Evolutionary conservation across 192 early-diverging fungal species (phyloP).

Genomic region (Chytriomyces hyalinus): DNA sequence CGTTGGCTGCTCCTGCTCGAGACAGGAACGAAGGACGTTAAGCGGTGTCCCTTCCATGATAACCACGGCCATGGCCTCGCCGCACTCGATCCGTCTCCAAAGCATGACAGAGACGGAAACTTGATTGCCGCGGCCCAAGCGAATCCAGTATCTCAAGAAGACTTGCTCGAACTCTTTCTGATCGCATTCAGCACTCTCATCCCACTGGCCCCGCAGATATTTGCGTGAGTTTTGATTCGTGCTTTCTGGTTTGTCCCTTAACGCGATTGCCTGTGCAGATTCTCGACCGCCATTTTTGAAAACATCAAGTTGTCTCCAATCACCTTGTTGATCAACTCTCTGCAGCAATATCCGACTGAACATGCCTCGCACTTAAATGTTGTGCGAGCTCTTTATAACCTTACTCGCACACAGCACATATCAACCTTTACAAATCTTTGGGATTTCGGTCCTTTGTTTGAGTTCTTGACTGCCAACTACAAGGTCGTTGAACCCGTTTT

Average conservation of each 20-base stretch:
- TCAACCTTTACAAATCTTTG: conserved; percentile 11
- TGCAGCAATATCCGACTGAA: background rate
- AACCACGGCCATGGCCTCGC: background rate
- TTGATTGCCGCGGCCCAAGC: background rate
- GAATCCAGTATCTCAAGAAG: conserved; percentile 14
- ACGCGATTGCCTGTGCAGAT: conserved; percentile 8
- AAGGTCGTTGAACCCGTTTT: conserved; percentile 8
- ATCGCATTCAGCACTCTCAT: conserved; percentile 9
- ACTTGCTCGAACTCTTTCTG: conserved; percentile 23
- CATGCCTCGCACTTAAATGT: background rate
- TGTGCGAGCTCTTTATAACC: conserved; percentile 4
- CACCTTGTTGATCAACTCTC: background rate
- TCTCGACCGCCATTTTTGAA: conserved; percentile 16
- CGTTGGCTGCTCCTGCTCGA: conserved; percentile 60
- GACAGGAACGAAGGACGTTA: background rate
- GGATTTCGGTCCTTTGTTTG: conserved; percentile 41
- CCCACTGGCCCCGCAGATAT: conserved; percentile 16
- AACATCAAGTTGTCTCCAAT: conserved; percentile 11
- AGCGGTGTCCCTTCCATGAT: background rate
- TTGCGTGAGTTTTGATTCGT: conserved; percentile 13
- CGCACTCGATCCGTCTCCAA: conserved; percentile 4
- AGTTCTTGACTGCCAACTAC: conserved; percentile 7
- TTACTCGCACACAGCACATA: background rate
- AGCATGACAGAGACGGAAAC: background rate
- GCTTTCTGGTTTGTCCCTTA: background rate